phyloP scores from a whole-genome alignment of 257 asterid genomes.

The Apocynum venetum region DNA sequence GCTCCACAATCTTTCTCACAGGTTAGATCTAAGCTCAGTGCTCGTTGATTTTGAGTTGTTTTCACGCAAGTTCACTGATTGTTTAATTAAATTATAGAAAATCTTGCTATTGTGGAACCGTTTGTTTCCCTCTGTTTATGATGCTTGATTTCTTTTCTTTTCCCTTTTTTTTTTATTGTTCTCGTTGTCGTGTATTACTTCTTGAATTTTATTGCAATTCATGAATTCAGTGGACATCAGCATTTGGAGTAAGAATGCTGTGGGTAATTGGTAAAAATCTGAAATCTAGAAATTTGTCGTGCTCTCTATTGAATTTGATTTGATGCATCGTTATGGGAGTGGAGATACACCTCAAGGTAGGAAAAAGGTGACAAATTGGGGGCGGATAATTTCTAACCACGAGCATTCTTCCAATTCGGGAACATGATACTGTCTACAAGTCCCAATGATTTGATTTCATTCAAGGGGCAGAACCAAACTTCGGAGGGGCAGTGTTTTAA shows the following conservation, averaged over 20 bases:
- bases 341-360: background rate
- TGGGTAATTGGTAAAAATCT: background rate
- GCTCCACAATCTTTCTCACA: constrained; percentile 4
- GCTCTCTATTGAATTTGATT: background rate
- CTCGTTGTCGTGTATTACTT: background rate
- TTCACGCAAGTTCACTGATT: background rate
- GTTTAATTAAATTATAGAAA: background rate
- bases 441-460: background rate
- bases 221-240: background rate
- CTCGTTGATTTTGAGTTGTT: background rate
- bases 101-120: background rate
- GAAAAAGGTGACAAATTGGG: background rate
- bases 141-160: background rate
- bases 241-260: background rate
- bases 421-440: background rate
- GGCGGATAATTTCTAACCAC: background rate
- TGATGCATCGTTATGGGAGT: background rate
- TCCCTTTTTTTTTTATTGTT: background rate
- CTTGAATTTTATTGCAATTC: background rate
- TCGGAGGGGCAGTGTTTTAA: background rate
- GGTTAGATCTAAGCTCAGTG: constrained; percentile 13
- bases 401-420: background rate
- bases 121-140: background rate
- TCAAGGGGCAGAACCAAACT: background rate
- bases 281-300: background rate